phyloP scores from a whole-genome alignment of 2,329 filamentous ascomycete genomes.

The Fusarium compactum region DNA sequence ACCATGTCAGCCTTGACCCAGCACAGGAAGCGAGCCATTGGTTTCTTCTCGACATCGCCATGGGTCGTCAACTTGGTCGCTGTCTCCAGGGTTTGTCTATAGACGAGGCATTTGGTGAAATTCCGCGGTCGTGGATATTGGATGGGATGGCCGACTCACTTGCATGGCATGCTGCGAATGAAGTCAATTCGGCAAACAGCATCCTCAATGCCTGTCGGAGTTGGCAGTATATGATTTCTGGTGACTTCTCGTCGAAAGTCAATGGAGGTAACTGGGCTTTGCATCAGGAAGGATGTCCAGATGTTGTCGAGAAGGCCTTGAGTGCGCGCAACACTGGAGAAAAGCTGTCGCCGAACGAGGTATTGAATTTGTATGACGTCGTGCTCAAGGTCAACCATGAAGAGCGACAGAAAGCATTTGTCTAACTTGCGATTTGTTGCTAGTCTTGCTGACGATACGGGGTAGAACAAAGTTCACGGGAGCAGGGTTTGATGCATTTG shows the following conservation, averaged over 20 bases:
- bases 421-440: background rate
- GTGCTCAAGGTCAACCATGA: background rate
- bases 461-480: too few relatives aligned
- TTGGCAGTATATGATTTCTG: background rate
- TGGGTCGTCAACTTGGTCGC: conserved; percentile 10
- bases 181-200: background rate
- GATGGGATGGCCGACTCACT: conserved; percentile 15
- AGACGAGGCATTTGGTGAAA: background rate
- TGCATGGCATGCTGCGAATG: conserved; percentile 17
- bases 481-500: too few relatives aligned
- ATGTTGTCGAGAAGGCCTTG: background rate
- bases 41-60: conserved; percentile 23
- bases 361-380: background rate
- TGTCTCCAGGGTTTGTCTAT: background rate
- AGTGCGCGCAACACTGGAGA: background rate
- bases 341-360: background rate
- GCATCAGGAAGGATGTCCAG: background rate
- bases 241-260: background rate
- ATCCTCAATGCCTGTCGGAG: conserved; percentile 20
- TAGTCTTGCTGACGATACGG: background rate
- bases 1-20: conserved; percentile 16
- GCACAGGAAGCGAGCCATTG: conserved; percentile 15
- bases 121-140: background rate
- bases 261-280: background rate
- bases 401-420: background rate